Base-by-base conservation (phyloP, 345 rosid species). In the Salix caprea region DNA sequence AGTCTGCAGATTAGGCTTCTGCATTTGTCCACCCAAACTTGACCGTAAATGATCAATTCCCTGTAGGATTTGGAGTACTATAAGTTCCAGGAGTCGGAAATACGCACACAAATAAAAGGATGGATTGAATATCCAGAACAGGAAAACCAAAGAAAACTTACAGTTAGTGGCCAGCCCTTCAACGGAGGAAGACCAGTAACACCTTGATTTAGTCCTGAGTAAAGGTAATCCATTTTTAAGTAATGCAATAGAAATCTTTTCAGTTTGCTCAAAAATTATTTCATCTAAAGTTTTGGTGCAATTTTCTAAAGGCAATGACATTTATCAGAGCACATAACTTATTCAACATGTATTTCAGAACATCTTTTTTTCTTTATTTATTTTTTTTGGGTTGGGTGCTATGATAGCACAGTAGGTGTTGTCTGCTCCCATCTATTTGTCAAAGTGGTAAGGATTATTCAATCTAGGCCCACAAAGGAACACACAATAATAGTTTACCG, bases 121-220 rank as follows among this genome's bases (percentile, higher is more conserved):
- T n/a, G 66, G 13, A 26, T 62, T 62, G 36, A 64, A 76, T 28
- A 69, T 12, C 14, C 19, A 69, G 36, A n/a, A 79, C 18, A 30
- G 50, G 19, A 52, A 52, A 62, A 46, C 28, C 37, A 78, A 26
- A 65, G 19, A 32, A 6, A 74, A 86, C 91, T 86, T 85, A 88
- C 91, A 66, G 89, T 85, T 71, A 88, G 76, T 77, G 94, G 94
- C 94, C 90, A 90, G 26, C 91, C 91, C 85, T 86, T 90, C 75
- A 88, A 81, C 13, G 94, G 91, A 82, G 94, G 91, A 82, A 90
- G 86, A 74, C 87, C 79, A 42, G 87, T 73, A 61, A 82, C 85
- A 65, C 94, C 87, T 75, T 82, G 94, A 79, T 83, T 87, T 67
- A 82, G 32, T 61, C 94, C 94, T 87, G 76, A 72, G 62, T 34